Conservation (phyloP, 2,329 filamentous ascomycete species). For the Fusarium tricinctum region DNA sequence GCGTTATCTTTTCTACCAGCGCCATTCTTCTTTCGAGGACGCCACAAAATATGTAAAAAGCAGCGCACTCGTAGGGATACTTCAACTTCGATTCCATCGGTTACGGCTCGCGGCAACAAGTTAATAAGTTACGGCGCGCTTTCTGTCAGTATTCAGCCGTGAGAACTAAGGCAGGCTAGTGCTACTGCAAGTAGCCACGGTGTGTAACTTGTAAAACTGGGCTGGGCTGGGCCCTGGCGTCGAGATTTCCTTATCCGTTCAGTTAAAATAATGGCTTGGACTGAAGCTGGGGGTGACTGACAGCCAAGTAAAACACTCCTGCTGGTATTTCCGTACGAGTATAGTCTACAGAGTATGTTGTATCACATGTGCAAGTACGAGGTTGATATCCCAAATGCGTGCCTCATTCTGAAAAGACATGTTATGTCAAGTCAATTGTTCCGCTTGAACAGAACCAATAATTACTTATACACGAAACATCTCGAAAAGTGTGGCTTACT, state of each 20-base stretch:
- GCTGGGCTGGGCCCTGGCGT: not conserved
- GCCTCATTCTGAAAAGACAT: no score
- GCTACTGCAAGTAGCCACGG: slow-evolving; percentile 5
- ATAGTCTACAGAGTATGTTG: not conserved
- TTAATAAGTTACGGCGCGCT: not conserved
- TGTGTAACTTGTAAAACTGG: slow-evolving; percentile 1
- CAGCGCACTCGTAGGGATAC: not conserved
- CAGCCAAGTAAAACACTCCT: not conserved
- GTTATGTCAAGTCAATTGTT: no score
- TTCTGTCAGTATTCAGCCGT: not conserved
- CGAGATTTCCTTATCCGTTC: slow-evolving; percentile 2
- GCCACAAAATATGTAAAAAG: slow-evolving; percentile 7
- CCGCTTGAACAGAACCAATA: no score
- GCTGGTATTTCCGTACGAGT: not conserved
- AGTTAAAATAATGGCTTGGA: not conserved
- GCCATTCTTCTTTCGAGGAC: slow-evolving; percentile 23
- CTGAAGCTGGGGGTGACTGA: not conserved
- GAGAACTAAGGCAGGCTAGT: slow-evolving; percentile 1
- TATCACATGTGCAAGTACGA: not conserved
- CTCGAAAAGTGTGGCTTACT: not conserved
- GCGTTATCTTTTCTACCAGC: slow-evolving; percentile 1
- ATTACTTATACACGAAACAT: no score
- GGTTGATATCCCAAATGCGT: not conserved
- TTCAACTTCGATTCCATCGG: slow-evolving; percentile 4
- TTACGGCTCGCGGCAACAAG: not conserved